Conservation (phyloP, 176 grass and related monocot genomes). For the Musa itinerans region DNA sequence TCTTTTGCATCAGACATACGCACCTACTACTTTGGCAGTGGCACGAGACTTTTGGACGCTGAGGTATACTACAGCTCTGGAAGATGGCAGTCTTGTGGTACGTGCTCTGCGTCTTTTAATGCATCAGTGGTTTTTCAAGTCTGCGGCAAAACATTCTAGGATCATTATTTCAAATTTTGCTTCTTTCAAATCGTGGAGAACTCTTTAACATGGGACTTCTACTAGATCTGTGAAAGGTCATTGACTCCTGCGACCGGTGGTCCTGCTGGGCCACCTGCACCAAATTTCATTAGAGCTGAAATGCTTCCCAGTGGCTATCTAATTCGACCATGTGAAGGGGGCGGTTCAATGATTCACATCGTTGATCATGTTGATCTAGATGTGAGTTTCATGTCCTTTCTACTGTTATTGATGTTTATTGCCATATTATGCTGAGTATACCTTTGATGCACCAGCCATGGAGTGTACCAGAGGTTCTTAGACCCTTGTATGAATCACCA, state of each 20-base stretch:
- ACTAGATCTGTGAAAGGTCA: slow-evolving; percentile 92
- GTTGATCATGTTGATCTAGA: slow-evolving; percentile 96
- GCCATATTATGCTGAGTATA: background rate
- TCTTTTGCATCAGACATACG: slow-evolving; percentile 59
- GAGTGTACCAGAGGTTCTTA: slow-evolving; percentile 80
- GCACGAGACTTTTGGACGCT: slow-evolving; percentile 90
- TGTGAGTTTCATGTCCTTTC: slow-evolving; percentile 35
- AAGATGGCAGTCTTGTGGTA: slow-evolving; percentile 99
- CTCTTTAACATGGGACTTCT: background rate
- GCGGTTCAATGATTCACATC: slow-evolving; percentile 98
- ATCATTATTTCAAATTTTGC: background rate
- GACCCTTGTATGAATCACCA: slow-evolving; percentile 83
- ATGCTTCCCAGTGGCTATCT: slow-evolving; percentile 90
- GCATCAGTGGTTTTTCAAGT: too few relatives aligned
- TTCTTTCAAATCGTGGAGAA: background rate
- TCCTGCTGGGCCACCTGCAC: slow-evolving; percentile 54
- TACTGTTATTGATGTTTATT: background rate
- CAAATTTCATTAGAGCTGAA: slow-evolving; percentile 78
- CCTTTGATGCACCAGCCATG: slow-evolving; percentile 37
- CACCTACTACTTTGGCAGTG: slow-evolving; percentile 62
- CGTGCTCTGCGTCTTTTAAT: background rate
- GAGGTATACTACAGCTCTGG: slow-evolving; percentile 76
- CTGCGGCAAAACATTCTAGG: too few relatives aligned
- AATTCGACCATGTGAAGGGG: slow-evolving; percentile 90
- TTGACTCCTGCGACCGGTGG: slow-evolving; percentile 81